These are phyloP conservation scores for Syncephalastrum sp. DNA, from an alignment of 371 early-diverging fungal genomes.

Conservation along the genomic window DNA sequence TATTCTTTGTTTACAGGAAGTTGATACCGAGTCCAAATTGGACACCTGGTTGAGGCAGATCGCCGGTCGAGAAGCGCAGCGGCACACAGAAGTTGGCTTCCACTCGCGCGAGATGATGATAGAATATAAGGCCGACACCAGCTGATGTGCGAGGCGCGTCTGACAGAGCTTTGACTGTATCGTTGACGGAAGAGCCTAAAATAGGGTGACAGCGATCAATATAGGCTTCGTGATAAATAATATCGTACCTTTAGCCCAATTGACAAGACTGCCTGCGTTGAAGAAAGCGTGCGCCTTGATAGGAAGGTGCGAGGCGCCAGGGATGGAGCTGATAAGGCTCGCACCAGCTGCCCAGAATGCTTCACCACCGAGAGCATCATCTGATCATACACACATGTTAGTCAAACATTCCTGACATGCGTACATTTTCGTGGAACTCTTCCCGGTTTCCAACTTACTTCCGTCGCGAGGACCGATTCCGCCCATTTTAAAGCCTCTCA, in stretches of 20 bases:
- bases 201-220: neutral
- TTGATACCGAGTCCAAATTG: slow-evolving; percentile 87
- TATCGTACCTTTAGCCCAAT: slow-evolving; percentile 42
- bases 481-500: slow-evolving; percentile 85
- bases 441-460: slow-evolving; percentile 36
- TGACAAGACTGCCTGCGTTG: slow-evolving; percentile 80
- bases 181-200: slow-evolving; percentile 5
- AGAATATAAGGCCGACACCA: slow-evolving; percentile 81
- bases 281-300: slow-evolving; percentile 84
- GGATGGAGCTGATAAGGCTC: slow-evolving; percentile 80
- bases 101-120: slow-evolving; percentile 67
- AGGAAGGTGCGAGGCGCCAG: slow-evolving; percentile 58
- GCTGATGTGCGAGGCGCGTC: slow-evolving; percentile 63
- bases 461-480: slow-evolving; percentile 88
- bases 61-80: slow-evolving; percentile 52
- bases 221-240: no score
- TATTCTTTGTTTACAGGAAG: slow-evolving; percentile 60
- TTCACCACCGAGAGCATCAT: slow-evolving; percentile 90
- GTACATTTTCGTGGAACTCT: no score
- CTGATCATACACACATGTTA: slow-evolving; percentile 29
- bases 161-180: slow-evolving; percentile 38
- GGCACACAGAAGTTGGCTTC: slow-evolving; percentile 51
- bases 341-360: slow-evolving; percentile 76
- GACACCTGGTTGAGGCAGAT: slow-evolving; percentile 70
- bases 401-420: neutral